A percentile compares a stretch with the other conserved stretches of the same genome.
Conservation (phyloP, 2,329 filamentous ascomycete species). For the Aspergillus pseudotamarii region DNA sequence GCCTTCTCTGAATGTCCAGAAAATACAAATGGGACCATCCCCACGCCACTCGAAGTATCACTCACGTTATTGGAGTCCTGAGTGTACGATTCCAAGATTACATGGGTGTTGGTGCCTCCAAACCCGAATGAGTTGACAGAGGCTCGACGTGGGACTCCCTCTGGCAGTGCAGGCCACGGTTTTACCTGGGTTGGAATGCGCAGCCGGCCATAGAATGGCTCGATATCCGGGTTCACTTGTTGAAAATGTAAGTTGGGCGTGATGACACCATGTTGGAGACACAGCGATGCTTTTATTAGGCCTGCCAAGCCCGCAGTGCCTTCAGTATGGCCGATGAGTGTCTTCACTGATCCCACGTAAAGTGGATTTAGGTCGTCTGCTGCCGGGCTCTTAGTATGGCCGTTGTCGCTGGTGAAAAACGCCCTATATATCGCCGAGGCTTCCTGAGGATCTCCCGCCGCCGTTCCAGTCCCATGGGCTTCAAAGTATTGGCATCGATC, state of each 20-base stretch:
- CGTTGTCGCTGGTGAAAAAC: constrained; percentile 16
- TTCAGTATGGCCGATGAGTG: background rate
- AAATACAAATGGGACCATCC: too few relatives aligned
- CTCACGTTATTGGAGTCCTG: background rate
- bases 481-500: constrained; percentile 49
- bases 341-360: background rate
- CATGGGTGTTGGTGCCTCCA: constrained; percentile 34
- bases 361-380: background rate
- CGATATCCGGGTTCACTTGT: constrained; percentile 21
- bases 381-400: too few relatives aligned
- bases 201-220: constrained; percentile 17
- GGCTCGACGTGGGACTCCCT: constrained; percentile 32
- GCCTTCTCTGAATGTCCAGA: background rate
- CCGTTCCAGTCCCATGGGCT: constrained; percentile 41
- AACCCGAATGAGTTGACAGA: constrained; percentile 49
- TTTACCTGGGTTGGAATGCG: constrained; percentile 18
- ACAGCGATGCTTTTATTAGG: constrained; percentile 38
- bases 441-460: constrained; percentile 31
- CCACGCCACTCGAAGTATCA: too few relatives aligned
- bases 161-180: constrained; percentile 19
- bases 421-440: constrained; percentile 28
- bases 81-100: constrained; percentile 37
- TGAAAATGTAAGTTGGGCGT: constrained; percentile 33
- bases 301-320: background rate
- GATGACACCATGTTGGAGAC: constrained; percentile 42